phyloP scores from a whole-genome alignment of 345 rosid species.

The Garcia nutans region DNA sequence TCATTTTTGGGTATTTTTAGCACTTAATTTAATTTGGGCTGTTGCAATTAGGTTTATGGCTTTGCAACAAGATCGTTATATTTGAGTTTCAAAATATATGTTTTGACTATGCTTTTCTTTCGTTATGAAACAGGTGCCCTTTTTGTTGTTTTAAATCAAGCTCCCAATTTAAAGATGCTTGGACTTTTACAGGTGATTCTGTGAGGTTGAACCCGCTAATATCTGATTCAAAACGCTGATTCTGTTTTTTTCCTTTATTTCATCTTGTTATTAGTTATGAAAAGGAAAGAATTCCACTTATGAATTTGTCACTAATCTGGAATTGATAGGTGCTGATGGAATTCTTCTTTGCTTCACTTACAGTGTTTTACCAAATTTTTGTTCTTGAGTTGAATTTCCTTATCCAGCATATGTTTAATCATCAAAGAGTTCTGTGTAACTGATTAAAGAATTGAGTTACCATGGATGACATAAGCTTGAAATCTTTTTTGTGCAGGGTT shows the following conservation, averaged over 20 bases:
- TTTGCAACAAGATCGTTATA: not conserved
- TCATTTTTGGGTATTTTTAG: slow-evolving; percentile 68
- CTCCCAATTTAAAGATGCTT: slow-evolving; percentile 95
- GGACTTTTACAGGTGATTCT: slow-evolving; percentile 82
- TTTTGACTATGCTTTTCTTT: not conserved
- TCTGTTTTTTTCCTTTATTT: slow-evolving; percentile 1
- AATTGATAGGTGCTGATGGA: not conserved
- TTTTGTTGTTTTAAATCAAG: slow-evolving; percentile 63
- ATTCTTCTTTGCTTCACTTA: not conserved
- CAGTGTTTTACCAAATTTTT: not conserved
- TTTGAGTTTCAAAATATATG: slow-evolving; percentile 4
- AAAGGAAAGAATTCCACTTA: not conserved
- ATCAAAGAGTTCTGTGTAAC: not conserved
- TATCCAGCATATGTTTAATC: not conserved
- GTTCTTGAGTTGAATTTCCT: not conserved
- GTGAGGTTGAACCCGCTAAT: slow-evolving; percentile 1
- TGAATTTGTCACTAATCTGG: not conserved
- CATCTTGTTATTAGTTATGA: not conserved
- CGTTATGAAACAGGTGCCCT: slow-evolving; percentile 67
- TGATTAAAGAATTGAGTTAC: slow-evolving; percentile 11
- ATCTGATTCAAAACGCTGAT: slow-evolving; percentile 12
- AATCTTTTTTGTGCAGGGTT: slow-evolving; percentile 56
- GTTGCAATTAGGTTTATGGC: not conserved
- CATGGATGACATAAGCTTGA: not conserved
- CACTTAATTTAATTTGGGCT: slow-evolving; percentile 35